Conservation (phyloP, 208 protist species). For the Wallacemonas sp. region DNA sequence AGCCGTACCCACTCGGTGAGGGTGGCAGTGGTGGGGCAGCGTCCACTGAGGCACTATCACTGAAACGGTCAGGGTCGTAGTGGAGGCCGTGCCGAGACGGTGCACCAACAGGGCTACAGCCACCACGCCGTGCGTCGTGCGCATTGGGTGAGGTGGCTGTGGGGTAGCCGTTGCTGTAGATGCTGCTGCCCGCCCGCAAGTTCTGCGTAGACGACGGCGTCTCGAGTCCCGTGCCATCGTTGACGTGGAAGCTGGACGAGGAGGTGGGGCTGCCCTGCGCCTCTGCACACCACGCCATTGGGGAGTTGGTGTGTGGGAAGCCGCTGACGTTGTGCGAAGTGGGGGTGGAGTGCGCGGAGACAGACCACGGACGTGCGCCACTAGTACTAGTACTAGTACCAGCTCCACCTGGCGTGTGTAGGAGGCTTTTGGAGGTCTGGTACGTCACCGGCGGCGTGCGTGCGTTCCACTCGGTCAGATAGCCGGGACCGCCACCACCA, state of each 20-base stretch:
- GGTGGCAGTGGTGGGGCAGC: too few species aligned
- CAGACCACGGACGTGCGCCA: neutral
- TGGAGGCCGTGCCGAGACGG: too few species aligned
- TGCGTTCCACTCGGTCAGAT: neutral
- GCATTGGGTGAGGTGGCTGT: too few species aligned
- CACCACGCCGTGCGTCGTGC: too few species aligned
- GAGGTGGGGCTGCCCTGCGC: neutral
- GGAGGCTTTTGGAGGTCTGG: neutral
- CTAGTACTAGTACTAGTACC: neutral
- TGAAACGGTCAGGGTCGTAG: too few species aligned
- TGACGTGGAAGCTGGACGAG: neutral
- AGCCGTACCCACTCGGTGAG: too few species aligned
- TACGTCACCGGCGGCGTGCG: neutral
- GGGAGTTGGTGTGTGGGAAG: neutral
- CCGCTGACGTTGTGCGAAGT: neutral
- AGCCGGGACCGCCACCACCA: neutral
- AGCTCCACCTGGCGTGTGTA: too few species aligned
- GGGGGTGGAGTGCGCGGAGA: conserved; percentile 1
- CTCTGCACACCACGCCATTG: neutral
- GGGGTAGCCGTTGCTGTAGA: too few species aligned
- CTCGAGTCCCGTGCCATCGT: neutral
- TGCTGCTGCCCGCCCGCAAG: neutral
- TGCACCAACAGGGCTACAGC: too few species aligned
- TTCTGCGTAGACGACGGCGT: neutral
- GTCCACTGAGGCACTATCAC: too few species aligned